A percentile compares a stretch with the other conserved stretches of the same genome.
These are phyloP conservation scores for Dactylellina haptotyla DNA, from an alignment of 2,329 filamentous ascomycete genomes.

Conservation along the genomic window DNA sequence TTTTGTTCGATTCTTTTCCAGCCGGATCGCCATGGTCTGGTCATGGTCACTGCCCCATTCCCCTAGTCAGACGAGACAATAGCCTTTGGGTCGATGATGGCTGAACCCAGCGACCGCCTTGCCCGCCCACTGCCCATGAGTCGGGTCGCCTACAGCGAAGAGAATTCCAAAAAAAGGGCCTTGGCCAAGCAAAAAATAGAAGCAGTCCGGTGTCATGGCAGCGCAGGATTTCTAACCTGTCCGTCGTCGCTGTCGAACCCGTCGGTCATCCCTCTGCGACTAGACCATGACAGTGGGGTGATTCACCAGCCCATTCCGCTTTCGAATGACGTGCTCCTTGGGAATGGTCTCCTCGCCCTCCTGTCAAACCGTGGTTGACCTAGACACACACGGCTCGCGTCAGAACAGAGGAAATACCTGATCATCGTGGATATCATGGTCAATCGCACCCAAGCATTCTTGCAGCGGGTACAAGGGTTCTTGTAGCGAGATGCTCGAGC, in stretches of 20 bases:
- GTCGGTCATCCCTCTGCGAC: conserved; percentile 4
- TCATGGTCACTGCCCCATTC: conserved; percentile 30
- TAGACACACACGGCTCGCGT: conserved; percentile 37
- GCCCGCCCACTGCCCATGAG: background rate
- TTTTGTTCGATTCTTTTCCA: background rate
- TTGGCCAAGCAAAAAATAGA: conserved; percentile 28
- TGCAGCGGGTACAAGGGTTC: conserved; percentile 39
- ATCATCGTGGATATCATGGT: conserved; percentile 40
- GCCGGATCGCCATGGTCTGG: background rate
- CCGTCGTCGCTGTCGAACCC: background rate
- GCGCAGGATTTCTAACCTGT: background rate
- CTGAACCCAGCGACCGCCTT: background rate
- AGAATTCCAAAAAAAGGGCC: conserved; percentile 32
- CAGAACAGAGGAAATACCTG: conserved; percentile 26
- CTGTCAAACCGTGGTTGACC: background rate
- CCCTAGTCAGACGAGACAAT: conserved; percentile 15
- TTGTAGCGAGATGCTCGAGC: conserved; percentile 11
- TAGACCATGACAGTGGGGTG: conserved; percentile 32
- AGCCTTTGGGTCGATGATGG: background rate
- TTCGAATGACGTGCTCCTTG: conserved; percentile 50
- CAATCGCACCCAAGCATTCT: conserved; percentile 31
- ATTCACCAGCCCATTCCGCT: conserved; percentile 37
- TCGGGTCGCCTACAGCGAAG: conserved; percentile 34
- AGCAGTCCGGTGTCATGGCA: conserved; percentile 19
- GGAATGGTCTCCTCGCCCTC: background rate